Evolutionary conservation across 805 yeast species (phyloP).

Genomic region (Wickerhamiella sorbophila): DNA sequence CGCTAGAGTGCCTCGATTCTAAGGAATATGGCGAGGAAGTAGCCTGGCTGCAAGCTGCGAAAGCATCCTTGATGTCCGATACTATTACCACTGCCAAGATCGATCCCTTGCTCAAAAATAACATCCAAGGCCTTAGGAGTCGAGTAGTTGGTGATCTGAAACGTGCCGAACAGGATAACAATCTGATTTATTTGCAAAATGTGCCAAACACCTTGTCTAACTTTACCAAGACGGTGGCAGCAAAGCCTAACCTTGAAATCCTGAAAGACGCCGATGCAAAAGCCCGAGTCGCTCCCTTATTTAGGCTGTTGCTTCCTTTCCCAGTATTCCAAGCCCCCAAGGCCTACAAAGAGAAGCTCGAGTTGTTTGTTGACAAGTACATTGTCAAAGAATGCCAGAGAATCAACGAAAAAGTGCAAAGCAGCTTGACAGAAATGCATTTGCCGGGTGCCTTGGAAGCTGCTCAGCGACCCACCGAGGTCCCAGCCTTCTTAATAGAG

Average conservation of each 20-base stretch:
- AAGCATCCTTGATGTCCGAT: slow-evolving; percentile 25
- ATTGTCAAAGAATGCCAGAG: slow-evolving; percentile 24
- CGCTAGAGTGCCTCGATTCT: slow-evolving; percentile 34
- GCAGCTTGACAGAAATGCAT: slow-evolving; percentile 31
- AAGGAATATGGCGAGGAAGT: slow-evolving; percentile 62
- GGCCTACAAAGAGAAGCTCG: slow-evolving; percentile 54
- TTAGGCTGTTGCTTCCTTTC: slow-evolving; percentile 53
- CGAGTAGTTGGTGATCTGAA: slow-evolving; percentile 34
- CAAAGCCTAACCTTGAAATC: slow-evolving; percentile 16
- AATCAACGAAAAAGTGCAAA: slow-evolving; percentile 16
- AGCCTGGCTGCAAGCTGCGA: slow-evolving; percentile 33
- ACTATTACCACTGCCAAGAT: slow-evolving; percentile 27
- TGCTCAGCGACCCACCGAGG: slow-evolving; percentile 36
- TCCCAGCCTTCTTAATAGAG: slow-evolving; percentile 44
- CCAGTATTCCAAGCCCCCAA: slow-evolving; percentile 49
- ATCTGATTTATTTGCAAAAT: slow-evolving; percentile 54
- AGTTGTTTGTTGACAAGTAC: slow-evolving; percentile 34
- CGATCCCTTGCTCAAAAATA: slow-evolving; percentile 34
- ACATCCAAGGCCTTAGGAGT: slow-evolving; percentile 35
- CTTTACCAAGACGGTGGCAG: slow-evolving; percentile 18
- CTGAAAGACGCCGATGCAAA: neutral
- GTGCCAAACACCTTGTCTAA: slow-evolving; percentile 37
- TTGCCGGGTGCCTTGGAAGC: slow-evolving; percentile 52
- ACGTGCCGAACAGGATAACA: slow-evolving; percentile 64
- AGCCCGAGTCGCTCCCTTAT: slow-evolving; percentile 22